Evolutionary conservation across 192 early-diverging fungal genomes (phyloP).

Genomic region (Podila epicladia): DNA sequence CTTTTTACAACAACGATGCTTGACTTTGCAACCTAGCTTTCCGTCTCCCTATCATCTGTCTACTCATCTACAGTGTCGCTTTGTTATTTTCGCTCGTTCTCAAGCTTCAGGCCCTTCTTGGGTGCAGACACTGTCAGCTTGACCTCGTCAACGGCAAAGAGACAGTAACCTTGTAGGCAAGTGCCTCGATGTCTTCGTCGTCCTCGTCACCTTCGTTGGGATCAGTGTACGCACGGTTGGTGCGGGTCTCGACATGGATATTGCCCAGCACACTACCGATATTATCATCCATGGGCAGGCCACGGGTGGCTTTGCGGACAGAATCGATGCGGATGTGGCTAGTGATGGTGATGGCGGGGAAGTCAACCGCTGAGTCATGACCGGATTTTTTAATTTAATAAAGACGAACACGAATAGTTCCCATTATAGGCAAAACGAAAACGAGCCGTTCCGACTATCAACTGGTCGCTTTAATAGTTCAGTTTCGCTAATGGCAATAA

Average conservation of each 20-base stretch:
- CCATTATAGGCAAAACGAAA: no score
- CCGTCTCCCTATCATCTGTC: not conserved
- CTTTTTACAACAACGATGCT: no score
- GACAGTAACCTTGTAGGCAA: not conserved
- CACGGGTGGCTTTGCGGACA: slow-evolving; percentile 5
- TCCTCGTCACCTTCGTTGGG: not conserved
- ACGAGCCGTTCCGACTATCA: no score
- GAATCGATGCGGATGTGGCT: slow-evolving; percentile 10
- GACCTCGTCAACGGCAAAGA: not conserved
- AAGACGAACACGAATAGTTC: no score
- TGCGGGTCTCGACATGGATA: slow-evolving; percentile 7
- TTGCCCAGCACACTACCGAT: not conserved
- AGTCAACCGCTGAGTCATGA: slow-evolving; percentile 1
- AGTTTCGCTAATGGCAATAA: no score
- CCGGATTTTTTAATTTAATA: slow-evolving; percentile 1
- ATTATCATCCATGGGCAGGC: not conserved
- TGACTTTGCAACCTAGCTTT: no score
- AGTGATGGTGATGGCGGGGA: slow-evolving; percentile 5
- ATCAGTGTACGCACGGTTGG: not conserved
- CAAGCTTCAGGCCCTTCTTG: not conserved
- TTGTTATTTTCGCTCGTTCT: no score
- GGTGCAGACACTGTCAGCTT: not conserved
- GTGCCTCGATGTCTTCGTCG: slow-evolving; percentile 4
- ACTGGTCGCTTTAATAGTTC: no score
- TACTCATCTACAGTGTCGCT: not conserved